Evolutionary conservation across 2,329 filamentous ascomycete species (phyloP).

Genomic region (Pseudopyrenochaeta lycopersici): DNA sequence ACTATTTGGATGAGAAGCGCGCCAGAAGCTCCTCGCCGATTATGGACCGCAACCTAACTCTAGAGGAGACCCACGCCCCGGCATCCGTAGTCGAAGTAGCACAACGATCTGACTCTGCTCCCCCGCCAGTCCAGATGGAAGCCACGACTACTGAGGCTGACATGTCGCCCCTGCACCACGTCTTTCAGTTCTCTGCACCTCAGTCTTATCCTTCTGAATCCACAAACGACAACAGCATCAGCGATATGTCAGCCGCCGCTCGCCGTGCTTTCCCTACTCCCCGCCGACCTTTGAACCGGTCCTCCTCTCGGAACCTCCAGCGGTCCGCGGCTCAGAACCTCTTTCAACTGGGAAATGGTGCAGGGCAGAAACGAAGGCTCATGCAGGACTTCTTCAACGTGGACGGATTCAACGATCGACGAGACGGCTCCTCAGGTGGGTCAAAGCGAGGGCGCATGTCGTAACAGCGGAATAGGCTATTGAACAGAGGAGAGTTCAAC

Average conservation of each 20-base stretch:
- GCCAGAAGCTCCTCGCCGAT: slow-evolving; percentile 69
- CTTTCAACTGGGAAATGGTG: slow-evolving; percentile 66
- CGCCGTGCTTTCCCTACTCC: slow-evolving; percentile 43
- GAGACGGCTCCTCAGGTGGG: slow-evolving; percentile 60
- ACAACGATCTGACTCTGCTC: slow-evolving; percentile 41
- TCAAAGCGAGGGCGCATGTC: slow-evolving; percentile 51
- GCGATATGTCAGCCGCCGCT: slow-evolving; percentile 40
- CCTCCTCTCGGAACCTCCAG: slow-evolving; percentile 39
- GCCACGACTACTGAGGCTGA: slow-evolving; percentile 39
- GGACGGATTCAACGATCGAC: slow-evolving; percentile 67
- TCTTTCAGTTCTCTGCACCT: slow-evolving; percentile 75
- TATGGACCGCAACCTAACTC: slow-evolving; percentile 59
- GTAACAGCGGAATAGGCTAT: slow-evolving; percentile 16
- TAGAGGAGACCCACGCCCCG: slow-evolving; percentile 49
- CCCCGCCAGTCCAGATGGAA: slow-evolving; percentile 52
- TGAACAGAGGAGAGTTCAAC: too few relatives aligned
- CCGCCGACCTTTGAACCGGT: slow-evolving; percentile 49
- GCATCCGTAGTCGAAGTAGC: slow-evolving; percentile 24
- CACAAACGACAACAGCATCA: slow-evolving; percentile 42
- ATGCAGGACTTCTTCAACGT: slow-evolving; percentile 80
- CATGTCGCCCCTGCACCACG: slow-evolving; percentile 40
- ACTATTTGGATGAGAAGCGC: slow-evolving; percentile 66
- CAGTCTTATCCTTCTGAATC: slow-evolving; percentile 64
- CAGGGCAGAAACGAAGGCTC: slow-evolving; percentile 76
- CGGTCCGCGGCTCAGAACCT: slow-evolving; percentile 46